Base-by-base conservation (phyloP, 768 basidiomycete genomes). In the Trichaptum fuscoviolaceum region DNA sequence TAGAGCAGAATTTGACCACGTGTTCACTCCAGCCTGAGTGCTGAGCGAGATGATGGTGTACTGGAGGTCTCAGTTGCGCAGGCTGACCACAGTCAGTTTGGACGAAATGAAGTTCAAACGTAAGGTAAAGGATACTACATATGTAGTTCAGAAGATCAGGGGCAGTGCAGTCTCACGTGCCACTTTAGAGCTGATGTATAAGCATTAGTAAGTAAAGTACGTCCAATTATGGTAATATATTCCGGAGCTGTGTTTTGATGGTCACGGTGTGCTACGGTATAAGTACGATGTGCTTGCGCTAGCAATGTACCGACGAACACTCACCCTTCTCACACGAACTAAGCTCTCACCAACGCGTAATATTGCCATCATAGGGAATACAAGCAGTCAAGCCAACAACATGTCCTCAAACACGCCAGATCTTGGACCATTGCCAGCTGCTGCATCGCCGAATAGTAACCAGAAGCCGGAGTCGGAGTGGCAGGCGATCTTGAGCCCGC, bases 381-480 rank as follows among this genome's bases (percentile, higher is more conserved):
- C 42, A 4, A 52, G 42, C 42, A 52, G 42, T 20, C 42, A 52
- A 52, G 20, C 15, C 20, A 20, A 3, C 42, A 12, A 20, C 3
- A 52, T 52, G 42, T 52, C 42, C 10, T 5, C 42, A 52, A 20
- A 52, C 42, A 20, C 42, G 20, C 42, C 42, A 20, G 42, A 12
- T 15, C 20, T 20, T 15, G 42, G 42, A 12, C 20, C 42, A 12
- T 6, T 52, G 20, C 42, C 42, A 12, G 42, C 42, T 52, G 42
- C 42, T 20, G 42, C 20, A 6, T 12, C 42, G 20, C 42, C 42
- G 20, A 52, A 52, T 52, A 52, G 42, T 12, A 52, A 52, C 42
- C 42, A 52, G 42, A 87, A 93, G 79, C 79, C 86, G 35, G 93
- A 95, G 7, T 76, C 80, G 9, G 95, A 96, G 75, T 97, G 95